Percentiles rank a stretch among this genome's conserved stretches.
Conservation (phyloP, 2,329 filamentous ascomycete genomes). For the Pyricularia pennisetigena region DNA sequence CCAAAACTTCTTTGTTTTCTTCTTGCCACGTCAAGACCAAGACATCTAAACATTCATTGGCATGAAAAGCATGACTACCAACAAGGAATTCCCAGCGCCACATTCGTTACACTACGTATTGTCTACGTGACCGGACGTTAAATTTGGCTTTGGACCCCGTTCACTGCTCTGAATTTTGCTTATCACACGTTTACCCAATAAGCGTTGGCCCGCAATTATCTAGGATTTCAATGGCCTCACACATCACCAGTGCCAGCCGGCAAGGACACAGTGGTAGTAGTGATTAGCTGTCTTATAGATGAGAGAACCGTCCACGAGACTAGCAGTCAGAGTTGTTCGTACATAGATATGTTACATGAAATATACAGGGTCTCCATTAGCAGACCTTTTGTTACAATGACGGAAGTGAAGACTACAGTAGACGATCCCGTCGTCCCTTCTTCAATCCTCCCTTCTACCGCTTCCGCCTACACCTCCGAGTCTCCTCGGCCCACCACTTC, state of each 20-base stretch:
- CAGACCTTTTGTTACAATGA: background rate
- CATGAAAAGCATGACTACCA: background rate
- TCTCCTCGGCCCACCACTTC: background rate
- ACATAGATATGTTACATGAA: background rate
- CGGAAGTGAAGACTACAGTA: background rate
- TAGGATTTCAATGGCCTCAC: background rate
- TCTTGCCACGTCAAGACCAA: background rate
- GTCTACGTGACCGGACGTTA: background rate
- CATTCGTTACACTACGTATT: background rate
- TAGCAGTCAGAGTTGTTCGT: background rate
- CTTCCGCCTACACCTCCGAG: background rate
- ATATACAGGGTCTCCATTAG: background rate
- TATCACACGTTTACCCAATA: background rate
- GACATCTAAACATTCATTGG: background rate
- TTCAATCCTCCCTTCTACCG: background rate
- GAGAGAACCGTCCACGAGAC: background rate
- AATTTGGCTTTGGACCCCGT: background rate
- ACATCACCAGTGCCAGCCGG: background rate
- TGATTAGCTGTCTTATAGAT: background rate
- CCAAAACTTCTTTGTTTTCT: background rate
- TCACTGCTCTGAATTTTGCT: background rate
- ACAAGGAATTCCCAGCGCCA: background rate
- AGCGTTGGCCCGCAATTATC: background rate
- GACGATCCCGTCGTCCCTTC: background rate
- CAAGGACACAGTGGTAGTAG: background rate